Base-by-base conservation (phyloP, 257 asterid species). In the Verbascum thapsus region DNA sequence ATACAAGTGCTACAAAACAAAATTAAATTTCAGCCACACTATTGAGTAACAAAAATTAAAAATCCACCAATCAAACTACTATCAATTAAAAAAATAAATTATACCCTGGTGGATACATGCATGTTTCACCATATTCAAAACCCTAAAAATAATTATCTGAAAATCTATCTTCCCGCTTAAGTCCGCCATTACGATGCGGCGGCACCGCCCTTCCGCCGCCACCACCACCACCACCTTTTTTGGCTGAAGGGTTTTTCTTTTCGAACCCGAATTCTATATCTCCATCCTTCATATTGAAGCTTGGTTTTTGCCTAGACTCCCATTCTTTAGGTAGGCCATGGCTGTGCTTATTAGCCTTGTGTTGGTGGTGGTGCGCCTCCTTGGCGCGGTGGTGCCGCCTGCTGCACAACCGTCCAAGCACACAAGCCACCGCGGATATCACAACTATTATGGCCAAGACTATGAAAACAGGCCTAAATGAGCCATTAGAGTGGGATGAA, bases 181-280 rank as follows among this genome's bases (percentile, higher is more conserved):
- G 72, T 42, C 78, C 87, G 18, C 85, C 82, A 8, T 40, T 71
- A 9, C 56, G 69, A 20, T 49, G 74, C 12, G 44, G 19, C 38
- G 75, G 67, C 49, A 67, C 67, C 1, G 40, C 42, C 64, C 62
- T 70, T 16, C 75, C 80, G 8, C 68, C 66, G 32, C 32, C 32
- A 26, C 17, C 11, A n/a, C 39, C 39, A 1, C 20, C 43, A 6
- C 34, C 59, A 0, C 26, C 26, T 16, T 23, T 32, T 48, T 69
- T 70, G n/a, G 20, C 13, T 0, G 72, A 3, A 56, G 55, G 40
- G 47, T 66, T 55, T 23, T 39, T 74, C 68, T 73, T 80, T 7
- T 67, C 79, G 32, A 87, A 83, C 53, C 97, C 97, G 32, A 85
- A 80, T 68, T 87, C 97, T 16, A 90, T 83, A 57, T 87, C 96